Base-by-base conservation (phyloP, 2,329 filamentous ascomycete genomes). In the Sclerotinia nivalis region DNA sequence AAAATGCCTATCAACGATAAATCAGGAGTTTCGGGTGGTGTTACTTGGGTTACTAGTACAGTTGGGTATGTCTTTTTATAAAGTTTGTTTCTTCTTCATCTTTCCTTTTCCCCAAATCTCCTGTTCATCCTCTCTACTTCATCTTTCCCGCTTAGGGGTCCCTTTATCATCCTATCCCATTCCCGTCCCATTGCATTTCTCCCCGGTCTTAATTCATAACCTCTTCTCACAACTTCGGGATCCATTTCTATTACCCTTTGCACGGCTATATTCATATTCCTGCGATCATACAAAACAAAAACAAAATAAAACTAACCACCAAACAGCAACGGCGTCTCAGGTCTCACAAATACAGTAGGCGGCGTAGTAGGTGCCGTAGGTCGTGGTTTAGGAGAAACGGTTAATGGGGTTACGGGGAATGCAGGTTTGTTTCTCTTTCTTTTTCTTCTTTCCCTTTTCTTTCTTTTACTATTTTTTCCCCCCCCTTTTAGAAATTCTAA, bases 331-430 rank as follows among this genome's bases (percentile, higher is more conserved):
- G 72, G 70, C 15, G 61, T 74, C 7, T 65, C 69, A 34, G 74
- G 74, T 9, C 65, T 76, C 20, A 66, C 71, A 6, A 74, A 75
- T 66, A 76, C 74, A 43, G 72, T 72, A 4, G 75, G 75, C 0
- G 69, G 71, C 3, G 74, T 76, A 0, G 73, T 74, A 1, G 75
- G 75, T 9, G 70, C 76, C 7, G 75, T 70, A 4, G 75, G 74
- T 13, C 66, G 75, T 20, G 75, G 75, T 2, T 43, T 75, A 2
- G 74, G 75, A n/a, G 74, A 75, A 9, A 76, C 75, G 3, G 70
- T 76, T 28, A 75, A 68, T 50, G 73, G 72, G 7, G 73, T 74
- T 0, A 76, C 74, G 2, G 74, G 75, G 13, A 69, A 66, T 3
- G 67, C 68, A 28, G 61, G 61, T 64, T 25, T 52, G 61, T 37